A percentile compares a stretch with the other conserved stretches of the same genome.
phyloP scores from a whole-genome alignment of 768 basidiomycete genomes.

The Candolleomyces efflorescens region DNA sequence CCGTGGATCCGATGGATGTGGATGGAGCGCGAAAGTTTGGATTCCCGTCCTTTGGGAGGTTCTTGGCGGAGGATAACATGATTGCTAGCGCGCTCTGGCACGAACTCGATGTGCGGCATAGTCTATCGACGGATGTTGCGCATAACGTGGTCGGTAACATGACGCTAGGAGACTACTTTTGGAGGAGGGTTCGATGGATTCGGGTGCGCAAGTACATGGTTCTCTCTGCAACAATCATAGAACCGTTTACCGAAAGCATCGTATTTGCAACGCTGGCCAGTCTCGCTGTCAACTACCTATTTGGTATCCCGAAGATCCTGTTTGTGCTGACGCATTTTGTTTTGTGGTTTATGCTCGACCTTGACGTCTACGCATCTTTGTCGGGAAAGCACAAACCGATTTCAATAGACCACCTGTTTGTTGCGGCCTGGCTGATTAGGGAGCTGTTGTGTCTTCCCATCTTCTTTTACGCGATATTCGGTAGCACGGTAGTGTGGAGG shows the following conservation, averaged over 20 bases:
- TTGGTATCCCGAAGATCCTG: conserved; percentile 47
- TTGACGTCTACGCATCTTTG: conserved; percentile 78
- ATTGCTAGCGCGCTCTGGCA: conserved; percentile 93
- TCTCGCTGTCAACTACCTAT: conserved; percentile 47
- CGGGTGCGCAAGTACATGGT: conserved; percentile 96
- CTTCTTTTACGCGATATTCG: conserved; percentile 77
- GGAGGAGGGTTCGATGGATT: conserved; percentile 93
- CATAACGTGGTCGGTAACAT: conserved; percentile 88
- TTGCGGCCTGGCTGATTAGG: conserved; percentile 73
- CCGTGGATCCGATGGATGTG: conserved; percentile 25
- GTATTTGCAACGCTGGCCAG: conserved; percentile 64
- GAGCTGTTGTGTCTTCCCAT: conserved; percentile 88
- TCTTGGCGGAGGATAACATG: conserved; percentile 98
- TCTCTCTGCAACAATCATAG: conserved; percentile 75
- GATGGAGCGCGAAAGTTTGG: conserved; percentile 36
- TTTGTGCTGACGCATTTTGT: conserved; percentile 58
- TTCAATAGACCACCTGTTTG: conserved; percentile 50
- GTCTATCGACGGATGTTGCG: conserved; percentile 87
- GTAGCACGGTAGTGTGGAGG: conserved; percentile 84
- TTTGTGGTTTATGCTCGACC: conserved; percentile 74
- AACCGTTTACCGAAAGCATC: conserved; percentile 91
- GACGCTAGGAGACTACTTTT: conserved; percentile 79
- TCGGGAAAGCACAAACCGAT: conserved; percentile 57
- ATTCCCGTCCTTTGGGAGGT: conserved; percentile 78
- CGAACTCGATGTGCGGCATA: conserved; percentile 83